Base-by-base conservation (phyloP, 2,329 filamentous ascomycete genomes). In the Trichophyton simii region DNA sequence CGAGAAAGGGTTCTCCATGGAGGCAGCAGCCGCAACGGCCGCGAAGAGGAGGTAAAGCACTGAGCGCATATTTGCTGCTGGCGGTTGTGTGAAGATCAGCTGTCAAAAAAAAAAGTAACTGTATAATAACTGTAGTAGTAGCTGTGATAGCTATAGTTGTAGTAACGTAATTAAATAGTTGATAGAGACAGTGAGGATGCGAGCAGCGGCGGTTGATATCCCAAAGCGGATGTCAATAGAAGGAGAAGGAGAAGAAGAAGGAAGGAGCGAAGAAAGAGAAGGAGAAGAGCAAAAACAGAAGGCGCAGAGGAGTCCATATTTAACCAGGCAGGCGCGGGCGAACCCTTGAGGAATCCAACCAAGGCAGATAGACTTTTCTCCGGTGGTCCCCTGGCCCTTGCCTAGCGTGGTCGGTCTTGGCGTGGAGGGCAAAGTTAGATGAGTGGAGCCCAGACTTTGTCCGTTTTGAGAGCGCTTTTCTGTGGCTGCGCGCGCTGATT, bases 1-100 rank as follows among this genome's bases (percentile, higher is more conserved):
- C 61, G 73, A 78, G 75, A 82, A 82, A 58, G 77, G 69, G 68
- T 82, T 82, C 57, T 69, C 68, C 15, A 67, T 66, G 38, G 64
- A 73, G 66, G 64, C 72, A 66, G 72, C 67, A 41, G 76, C 78
- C 57, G 73, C 74, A 18, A 78, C 66, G 59, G 77, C 75, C 62
- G 77, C 76, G 64, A 80, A 64, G 64, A 78, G 65, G 57, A 77
- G 58, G 61, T 75, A 72, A 68, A 72, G 65, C 50, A 55, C 20
- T 28, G 22, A 50, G 20, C 20, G 20, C 46, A 50, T 50, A 11
- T 11, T 28, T 31, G 28, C 28, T 31, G 28, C 28, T 31, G 22
- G 9, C 3, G 22, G 11, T 11, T 31, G 28, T 31, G 28, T 31
- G 22, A 22, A 31, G 6, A 31, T 31, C 28, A 31, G 28, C 28